Conservation (phyloP, 495 filamentous ascomycete genomes). For the Terfezia boudieri region DNA sequence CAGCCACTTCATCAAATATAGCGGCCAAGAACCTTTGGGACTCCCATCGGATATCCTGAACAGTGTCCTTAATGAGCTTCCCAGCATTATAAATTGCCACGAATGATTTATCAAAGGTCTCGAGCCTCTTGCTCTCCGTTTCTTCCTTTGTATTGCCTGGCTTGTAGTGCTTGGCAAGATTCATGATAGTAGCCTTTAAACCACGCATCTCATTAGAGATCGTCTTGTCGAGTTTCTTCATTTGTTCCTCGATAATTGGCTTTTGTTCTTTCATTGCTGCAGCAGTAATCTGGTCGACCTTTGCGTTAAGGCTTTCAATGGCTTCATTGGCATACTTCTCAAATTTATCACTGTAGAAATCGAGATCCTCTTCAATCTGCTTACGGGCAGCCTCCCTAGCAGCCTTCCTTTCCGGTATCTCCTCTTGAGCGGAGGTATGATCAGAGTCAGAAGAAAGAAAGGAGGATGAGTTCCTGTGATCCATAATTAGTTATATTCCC, state of each 20-base stretch:
- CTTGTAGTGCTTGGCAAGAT: background rate
- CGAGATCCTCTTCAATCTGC: slow-evolving; percentile 54
- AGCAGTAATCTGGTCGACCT: slow-evolving; percentile 57
- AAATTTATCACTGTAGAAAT: slow-evolving; percentile 69
- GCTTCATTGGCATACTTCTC: slow-evolving; percentile 60
- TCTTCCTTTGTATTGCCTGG: slow-evolving; percentile 8
- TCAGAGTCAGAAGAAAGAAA: slow-evolving; percentile 2
- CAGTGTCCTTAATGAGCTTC: slow-evolving; percentile 52
- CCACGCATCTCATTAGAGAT: slow-evolving; percentile 35
- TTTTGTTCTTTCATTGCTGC: slow-evolving; percentile 31
- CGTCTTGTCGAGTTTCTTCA: slow-evolving; percentile 37
- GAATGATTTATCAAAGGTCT: slow-evolving; percentile 39
- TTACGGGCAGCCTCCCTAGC: slow-evolving; percentile 31
- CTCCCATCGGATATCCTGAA: slow-evolving; percentile 63
- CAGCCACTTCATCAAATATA: slow-evolving; percentile 41
- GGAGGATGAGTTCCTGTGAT: background rate
- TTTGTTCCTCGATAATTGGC: slow-evolving; percentile 19
- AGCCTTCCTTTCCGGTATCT: slow-evolving; percentile 23
- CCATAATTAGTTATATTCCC: background rate
- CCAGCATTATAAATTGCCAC: slow-evolving; percentile 50
- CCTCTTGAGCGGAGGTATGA: background rate
- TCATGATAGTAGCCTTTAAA: slow-evolving; percentile 29
- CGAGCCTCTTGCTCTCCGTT: slow-evolving; percentile 22
- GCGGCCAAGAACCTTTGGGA: slow-evolving; percentile 49
- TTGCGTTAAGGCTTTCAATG: slow-evolving; percentile 40